Conservation (phyloP, 495 filamentous ascomycete genomes). For the Cercophora samala region DNA sequence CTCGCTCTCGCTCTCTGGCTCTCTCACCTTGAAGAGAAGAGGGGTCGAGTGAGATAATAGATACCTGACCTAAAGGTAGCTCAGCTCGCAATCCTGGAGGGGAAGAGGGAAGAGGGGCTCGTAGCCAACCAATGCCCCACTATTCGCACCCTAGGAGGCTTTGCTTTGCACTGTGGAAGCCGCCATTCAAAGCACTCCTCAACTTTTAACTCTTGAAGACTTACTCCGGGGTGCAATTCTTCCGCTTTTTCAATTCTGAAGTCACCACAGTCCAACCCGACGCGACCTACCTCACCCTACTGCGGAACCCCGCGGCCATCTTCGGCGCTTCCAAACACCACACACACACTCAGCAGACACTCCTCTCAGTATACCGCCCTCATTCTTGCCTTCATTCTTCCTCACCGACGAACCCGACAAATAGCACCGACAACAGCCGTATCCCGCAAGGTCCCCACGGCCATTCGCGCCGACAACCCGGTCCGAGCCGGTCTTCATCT, state of each 20-base stretch:
- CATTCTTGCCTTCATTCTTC: background rate
- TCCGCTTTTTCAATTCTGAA: constrained; percentile 9
- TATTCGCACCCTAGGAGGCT: background rate
- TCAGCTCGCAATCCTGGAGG: background rate
- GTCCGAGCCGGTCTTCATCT: constrained; percentile 18
- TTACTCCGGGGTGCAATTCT: background rate
- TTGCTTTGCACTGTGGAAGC: background rate
- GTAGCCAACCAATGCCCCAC: background rate
- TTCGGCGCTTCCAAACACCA: background rate
- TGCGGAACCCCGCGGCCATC: constrained; percentile 4
- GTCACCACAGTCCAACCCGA: background rate
- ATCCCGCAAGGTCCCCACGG: background rate
- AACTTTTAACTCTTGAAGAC: background rate
- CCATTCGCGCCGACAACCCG: constrained; percentile 15
- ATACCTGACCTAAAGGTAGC: too few relatives aligned
- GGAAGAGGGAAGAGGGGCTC: too few relatives aligned
- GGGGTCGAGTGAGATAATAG: too few relatives aligned
- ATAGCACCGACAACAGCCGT: background rate
- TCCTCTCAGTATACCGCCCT: background rate
- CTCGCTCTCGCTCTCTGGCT: background rate
- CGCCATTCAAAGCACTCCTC: constrained; percentile 4
- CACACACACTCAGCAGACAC: background rate
- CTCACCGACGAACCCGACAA: background rate
- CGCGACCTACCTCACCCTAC: background rate
- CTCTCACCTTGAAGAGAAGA: too few relatives aligned